Base-by-base conservation (phyloP, 495 filamentous ascomycete genomes). In the Usnea hakonensis region DNA sequence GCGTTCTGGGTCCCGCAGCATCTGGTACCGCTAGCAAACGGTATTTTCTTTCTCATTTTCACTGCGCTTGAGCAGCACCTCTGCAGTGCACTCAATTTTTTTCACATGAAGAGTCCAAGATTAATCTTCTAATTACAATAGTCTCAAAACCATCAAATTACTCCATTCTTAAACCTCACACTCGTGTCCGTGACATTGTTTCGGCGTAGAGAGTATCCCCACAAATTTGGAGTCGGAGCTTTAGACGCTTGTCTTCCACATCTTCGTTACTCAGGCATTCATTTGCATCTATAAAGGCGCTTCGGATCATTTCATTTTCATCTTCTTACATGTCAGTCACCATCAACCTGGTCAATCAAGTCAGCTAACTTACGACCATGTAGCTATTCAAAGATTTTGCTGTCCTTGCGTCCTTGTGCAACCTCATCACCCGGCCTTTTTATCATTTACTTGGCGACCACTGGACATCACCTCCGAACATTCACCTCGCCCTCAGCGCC, bases 251-350 rank as follows among this genome's bases (percentile, higher is more conserved):
- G 16, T 57, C 54, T 19, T 2, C 30, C 23, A n/a, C 28, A 46
- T 38, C 28, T 30, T 57, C 40, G 23, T 57, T 19, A 3, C 28
- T 32, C 8, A 6, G 5, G 28, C 17, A 52, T 8, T 19, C 38
- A 32, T 54, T 57, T 62, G 60, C 60, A 62, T 62, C 21, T 36
- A 37, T 33, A n/a, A 37, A 62, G 37, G 60, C 60, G 60, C 60
- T 50, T 40, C 28, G 52, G 13, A 28, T 62, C n/a, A 33, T 43
- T 52, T 56, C 17, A 36, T 44, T 28, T 14, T 38, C 28, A 57
- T 23, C 6, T 36, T 26, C 36, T 62, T 23, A 40, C 40, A 21
- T 8, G 60, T 62, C 8, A 62, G 41, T 21, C 40, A 32, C 17
- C 54, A 36, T 26, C 26, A n/a, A n/a, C n/a, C n/a, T n/a, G n/a